phyloP scores from a whole-genome alignment of 2,329 filamentous ascomycete genomes.

The Verticillium longisporum region DNA sequence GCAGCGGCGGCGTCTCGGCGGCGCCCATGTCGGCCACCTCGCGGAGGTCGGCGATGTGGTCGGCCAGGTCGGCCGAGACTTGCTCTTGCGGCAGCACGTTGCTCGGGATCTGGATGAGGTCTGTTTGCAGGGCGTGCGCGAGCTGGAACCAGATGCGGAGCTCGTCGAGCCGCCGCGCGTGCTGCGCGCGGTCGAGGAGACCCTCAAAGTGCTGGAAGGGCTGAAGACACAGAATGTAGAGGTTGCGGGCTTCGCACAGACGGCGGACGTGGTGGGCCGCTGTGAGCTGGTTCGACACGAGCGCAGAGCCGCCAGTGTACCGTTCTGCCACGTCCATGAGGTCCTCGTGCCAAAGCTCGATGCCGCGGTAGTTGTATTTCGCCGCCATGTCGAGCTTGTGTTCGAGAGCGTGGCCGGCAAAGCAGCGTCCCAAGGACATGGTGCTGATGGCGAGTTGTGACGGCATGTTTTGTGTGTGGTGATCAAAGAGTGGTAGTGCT shows the following conservation, averaged over 20 bases:
- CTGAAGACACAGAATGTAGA: constrained; percentile 62
- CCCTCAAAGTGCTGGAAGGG: constrained; percentile 78
- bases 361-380: constrained; percentile 56
- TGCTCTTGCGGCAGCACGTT: constrained; percentile 52
- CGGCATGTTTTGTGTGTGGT: constrained; percentile 31
- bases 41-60: constrained; percentile 56
- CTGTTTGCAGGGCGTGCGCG: constrained; percentile 55
- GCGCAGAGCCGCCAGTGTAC: constrained; percentile 29
- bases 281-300: constrained; percentile 38
- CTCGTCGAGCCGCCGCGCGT: constrained; percentile 51
- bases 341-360: constrained; percentile 77
- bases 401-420: constrained; percentile 58
- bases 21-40: constrained; percentile 63
- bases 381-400: constrained; percentile 64
- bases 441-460: constrained; percentile 64
- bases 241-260: constrained; percentile 47
- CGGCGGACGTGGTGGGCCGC: constrained; percentile 51
- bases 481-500: neutral
- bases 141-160: constrained; percentile 65
- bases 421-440: constrained; percentile 68
- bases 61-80: constrained; percentile 37
- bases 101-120: constrained; percentile 69
- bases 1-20: constrained; percentile 45
- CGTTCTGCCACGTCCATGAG: constrained; percentile 52
- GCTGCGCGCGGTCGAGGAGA: constrained; percentile 53